A percentile compares a stretch with the other conserved stretches of the same genome.
Conservation (phyloP, 768 basidiomycete species). For the Tylopilus vinaceipallidus region DNA sequence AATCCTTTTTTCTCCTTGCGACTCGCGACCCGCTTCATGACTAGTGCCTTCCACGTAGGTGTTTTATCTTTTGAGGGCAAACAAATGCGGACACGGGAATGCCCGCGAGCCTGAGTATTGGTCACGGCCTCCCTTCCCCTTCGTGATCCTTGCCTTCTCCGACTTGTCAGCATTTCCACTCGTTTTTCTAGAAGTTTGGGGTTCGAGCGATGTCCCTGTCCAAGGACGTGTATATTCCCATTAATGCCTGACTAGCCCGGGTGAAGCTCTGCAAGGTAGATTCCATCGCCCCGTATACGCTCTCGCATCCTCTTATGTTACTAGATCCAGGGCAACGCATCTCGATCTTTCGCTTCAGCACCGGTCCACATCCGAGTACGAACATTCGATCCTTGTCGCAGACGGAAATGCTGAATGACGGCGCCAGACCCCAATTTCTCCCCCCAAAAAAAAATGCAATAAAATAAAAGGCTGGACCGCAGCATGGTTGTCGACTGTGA, state of each 20-base stretch:
- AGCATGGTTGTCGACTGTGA: neutral
- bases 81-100: conserved; percentile 13
- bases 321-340: neutral
- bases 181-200: neutral
- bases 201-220: neutral
- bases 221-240: too few relatives aligned
- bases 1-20: conserved; percentile 1
- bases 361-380: neutral
- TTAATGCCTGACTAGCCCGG: neutral
- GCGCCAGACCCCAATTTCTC: neutral
- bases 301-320: neutral
- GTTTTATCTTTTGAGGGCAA: conserved; percentile 12
- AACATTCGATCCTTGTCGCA: neutral
- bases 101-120: conserved; percentile 7
- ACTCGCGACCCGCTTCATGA: conserved; percentile 13
- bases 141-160: neutral
- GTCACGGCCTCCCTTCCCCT: conserved; percentile 2
- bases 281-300: neutral
- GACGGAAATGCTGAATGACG: neutral
- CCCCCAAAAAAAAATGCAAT: neutral
- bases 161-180: conserved; percentile 1
- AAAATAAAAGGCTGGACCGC: neutral
- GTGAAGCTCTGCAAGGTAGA: neutral
- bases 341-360: neutral
- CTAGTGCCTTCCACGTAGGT: neutral